Percentiles rank a stretch among this genome's conserved stretches.
These are phyloP conservation scores for Phaeosphaeria sp. DNA, from an alignment of 2,329 filamentous ascomycete species.

Conservation along the genomic window DNA sequence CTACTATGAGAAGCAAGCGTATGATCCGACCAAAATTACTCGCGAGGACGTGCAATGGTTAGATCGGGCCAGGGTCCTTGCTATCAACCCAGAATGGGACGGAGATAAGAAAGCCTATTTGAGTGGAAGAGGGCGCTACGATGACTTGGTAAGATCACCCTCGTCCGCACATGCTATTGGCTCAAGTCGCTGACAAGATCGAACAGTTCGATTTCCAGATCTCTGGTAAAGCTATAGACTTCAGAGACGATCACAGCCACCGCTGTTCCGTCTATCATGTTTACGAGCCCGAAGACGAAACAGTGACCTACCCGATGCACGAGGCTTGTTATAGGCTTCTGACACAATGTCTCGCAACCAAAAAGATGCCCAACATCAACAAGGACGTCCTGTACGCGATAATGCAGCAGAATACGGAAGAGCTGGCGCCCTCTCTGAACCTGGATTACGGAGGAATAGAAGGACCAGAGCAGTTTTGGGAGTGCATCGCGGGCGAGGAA, in stretches of 20 bases:
- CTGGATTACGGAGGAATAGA: slow-evolving; percentile 21
- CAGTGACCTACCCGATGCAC: slow-evolving; percentile 24
- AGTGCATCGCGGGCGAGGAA: slow-evolving; percentile 24
- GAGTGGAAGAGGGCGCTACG: slow-evolving; percentile 17
- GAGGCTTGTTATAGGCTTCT: slow-evolving; percentile 26
- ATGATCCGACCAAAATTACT: slow-evolving; percentile 17
- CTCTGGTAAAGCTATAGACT: slow-evolving; percentile 10
- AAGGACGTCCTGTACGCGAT: slow-evolving; percentile 19
- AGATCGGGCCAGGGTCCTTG: slow-evolving; percentile 15
- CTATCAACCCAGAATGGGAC: slow-evolving; percentile 15
- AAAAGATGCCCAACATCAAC: slow-evolving; percentile 7
- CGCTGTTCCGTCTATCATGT: slow-evolving; percentile 9
- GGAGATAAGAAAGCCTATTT: slow-evolving; percentile 19
- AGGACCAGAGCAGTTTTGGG: slow-evolving; percentile 15
- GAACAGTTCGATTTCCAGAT: slow-evolving; percentile 1
- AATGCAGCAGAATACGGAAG: slow-evolving; percentile 8
- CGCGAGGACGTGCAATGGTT: slow-evolving; percentile 21
- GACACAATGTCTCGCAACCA: slow-evolving; percentile 13
- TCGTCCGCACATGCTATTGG: neutral
- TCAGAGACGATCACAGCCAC: slow-evolving; percentile 8
- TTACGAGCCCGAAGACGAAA: slow-evolving; percentile 1
- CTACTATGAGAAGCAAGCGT: slow-evolving; percentile 13
- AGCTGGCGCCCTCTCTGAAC: slow-evolving; percentile 2
- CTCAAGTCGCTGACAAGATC: neutral
- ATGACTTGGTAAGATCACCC: slow-evolving; percentile 8